phyloP scores from a whole-genome alignment of 768 basidiomycete genomes.

The Boletellus sp. region DNA sequence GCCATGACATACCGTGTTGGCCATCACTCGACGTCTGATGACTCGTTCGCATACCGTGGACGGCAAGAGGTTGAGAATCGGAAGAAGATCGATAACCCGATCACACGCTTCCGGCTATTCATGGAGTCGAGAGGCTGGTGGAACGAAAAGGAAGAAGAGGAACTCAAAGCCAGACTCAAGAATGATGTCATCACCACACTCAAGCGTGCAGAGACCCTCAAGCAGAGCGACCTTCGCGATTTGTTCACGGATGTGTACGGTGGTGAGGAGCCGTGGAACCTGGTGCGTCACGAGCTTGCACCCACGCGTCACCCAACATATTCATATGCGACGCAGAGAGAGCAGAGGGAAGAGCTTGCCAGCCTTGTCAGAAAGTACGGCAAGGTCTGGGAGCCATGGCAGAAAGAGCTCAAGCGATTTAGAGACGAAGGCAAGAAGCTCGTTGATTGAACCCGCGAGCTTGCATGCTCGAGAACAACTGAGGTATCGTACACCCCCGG shows the following conservation, averaged over 20 bases:
- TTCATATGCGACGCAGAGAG: slow-evolving; percentile 46
- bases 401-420: slow-evolving; percentile 71
- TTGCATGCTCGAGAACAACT: not conserved
- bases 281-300: slow-evolving; percentile 49
- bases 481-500: not conserved
- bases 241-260: slow-evolving; percentile 87
- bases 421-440: slow-evolving; percentile 68
- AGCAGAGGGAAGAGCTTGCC: slow-evolving; percentile 78
- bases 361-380: slow-evolving; percentile 82
- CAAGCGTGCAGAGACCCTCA: slow-evolving; percentile 67
- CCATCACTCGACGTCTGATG: slow-evolving; percentile 95
- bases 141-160: slow-evolving; percentile 69
- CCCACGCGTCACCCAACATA: not conserved
- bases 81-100: slow-evolving; percentile 88
- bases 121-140: slow-evolving; percentile 86
- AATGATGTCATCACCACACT: slow-evolving; percentile 76
- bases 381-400: slow-evolving; percentile 83
- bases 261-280: slow-evolving; percentile 79
- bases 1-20: slow-evolving; percentile 93
- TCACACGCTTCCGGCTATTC: slow-evolving; percentile 78
- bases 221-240: slow-evolving; percentile 67
- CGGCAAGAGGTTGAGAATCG: slow-evolving; percentile 89
- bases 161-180: slow-evolving; percentile 63
- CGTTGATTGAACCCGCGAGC: slow-evolving; percentile 19
- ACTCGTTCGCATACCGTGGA: slow-evolving; percentile 90